phyloP scores from a whole-genome alignment of 2,329 filamentous ascomycete genomes.

The Onygena corvina region DNA sequence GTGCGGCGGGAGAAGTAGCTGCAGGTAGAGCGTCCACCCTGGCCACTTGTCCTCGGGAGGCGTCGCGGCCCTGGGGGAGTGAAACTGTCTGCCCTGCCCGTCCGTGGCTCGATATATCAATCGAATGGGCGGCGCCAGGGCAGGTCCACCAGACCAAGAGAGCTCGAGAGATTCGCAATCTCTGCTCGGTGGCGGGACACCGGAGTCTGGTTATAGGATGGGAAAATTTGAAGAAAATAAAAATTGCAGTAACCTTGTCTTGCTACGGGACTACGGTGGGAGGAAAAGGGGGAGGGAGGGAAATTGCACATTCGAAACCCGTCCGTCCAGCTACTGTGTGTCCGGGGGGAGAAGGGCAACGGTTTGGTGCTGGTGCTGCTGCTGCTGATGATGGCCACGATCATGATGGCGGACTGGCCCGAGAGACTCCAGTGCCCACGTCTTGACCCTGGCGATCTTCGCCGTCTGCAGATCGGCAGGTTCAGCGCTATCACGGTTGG shows the following conservation, averaged over 20 bases:
- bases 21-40: background rate
- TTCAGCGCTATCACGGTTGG: conserved; percentile 18
- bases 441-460: conserved; percentile 55
- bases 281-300: background rate
- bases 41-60: conserved; percentile 2
- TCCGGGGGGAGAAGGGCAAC: conserved; percentile 26
- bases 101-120: background rate
- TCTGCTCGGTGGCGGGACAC: background rate
- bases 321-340: conserved; percentile 22
- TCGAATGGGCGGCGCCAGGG: conserved; percentile 1
- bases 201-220: background rate
- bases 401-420: conserved; percentile 14
- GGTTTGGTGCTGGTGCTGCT: too few species aligned
- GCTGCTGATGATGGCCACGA: background rate
- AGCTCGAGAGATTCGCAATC: conserved; percentile 2
- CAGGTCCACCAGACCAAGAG: background rate
- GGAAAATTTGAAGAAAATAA: background rate
- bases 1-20: background rate
- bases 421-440: conserved; percentile 66
- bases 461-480: conserved; percentile 40
- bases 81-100: too few species aligned
- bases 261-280: background rate
- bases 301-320: too few species aligned
- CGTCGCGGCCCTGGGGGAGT: background rate
- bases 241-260: background rate